phyloP scores from a whole-genome alignment of 2,329 filamentous ascomycete species.

The Fusarium sp. region DNA sequence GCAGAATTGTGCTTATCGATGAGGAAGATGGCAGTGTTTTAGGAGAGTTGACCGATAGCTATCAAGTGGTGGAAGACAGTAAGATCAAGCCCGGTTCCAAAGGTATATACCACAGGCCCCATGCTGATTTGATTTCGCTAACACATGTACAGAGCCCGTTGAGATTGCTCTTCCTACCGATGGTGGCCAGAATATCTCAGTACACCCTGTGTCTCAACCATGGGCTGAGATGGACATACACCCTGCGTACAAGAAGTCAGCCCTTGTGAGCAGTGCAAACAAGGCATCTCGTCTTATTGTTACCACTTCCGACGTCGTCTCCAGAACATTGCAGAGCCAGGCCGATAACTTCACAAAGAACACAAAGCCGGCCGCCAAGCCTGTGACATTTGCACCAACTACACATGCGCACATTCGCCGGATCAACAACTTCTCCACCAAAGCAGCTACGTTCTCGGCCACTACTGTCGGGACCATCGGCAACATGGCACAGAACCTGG shows the following conservation, averaged over 20 bases:
- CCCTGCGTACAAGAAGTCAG: constrained; percentile 90
- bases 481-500: constrained; percentile 89
- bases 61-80: constrained; percentile 81
- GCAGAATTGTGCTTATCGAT: constrained; percentile 91
- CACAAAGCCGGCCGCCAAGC: constrained; percentile 81
- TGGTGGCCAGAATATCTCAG: constrained; percentile 72
- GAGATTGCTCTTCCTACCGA: constrained; percentile 80
- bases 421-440: constrained; percentile 86
- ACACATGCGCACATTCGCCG: constrained; percentile 89
- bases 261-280: constrained; percentile 86
- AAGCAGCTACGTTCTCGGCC: constrained; percentile 82
- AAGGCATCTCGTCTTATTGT: constrained; percentile 93
- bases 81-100: constrained; percentile 88
- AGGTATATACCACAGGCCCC: constrained; percentile 65
- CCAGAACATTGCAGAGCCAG: constrained; percentile 80
- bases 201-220: constrained; percentile 75
- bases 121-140: neutral
- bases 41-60: constrained; percentile 87
- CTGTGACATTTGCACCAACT: constrained; percentile 87
- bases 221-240: constrained; percentile 84
- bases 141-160: constrained; percentile 70
- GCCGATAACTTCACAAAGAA: constrained; percentile 85
- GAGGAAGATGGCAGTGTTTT: constrained; percentile 97
- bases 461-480: constrained; percentile 89
- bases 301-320: constrained; percentile 83